Evolutionary conservation across 225 moss, liverwort and hornwort genomes (phyloP).

Genomic region (Asterella californica): DNA sequence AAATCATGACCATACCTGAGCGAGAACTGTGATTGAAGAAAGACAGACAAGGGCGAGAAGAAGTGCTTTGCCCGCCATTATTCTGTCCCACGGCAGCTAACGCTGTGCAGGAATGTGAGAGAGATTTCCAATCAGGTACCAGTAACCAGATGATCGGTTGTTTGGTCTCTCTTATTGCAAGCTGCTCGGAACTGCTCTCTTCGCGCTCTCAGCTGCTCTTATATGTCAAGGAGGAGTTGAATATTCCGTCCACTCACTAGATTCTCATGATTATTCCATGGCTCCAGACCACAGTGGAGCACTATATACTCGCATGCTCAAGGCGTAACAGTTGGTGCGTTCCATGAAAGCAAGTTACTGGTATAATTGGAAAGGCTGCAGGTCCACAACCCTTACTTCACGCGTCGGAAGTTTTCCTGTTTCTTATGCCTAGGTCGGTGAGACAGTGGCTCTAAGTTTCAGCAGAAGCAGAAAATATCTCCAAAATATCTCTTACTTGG

Average conservation of each 20-base stretch:
- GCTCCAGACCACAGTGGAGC: too few species aligned
- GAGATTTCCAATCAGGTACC: background rate
- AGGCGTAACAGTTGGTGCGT: background rate
- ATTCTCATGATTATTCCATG: too few species aligned
- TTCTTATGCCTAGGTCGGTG: background rate
- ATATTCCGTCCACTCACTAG: too few species aligned
- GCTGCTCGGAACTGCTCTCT: background rate
- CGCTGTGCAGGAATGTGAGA: background rate
- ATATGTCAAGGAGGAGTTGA: too few species aligned
- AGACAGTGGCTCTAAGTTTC: background rate
- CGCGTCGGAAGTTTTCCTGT: background rate
- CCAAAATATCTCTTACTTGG: too few species aligned
- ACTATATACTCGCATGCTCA: too few species aligned
- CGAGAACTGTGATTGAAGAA: constrained; percentile 10
- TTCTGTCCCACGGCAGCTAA: background rate
- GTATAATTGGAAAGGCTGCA: background rate
- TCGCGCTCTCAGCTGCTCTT: background rate
- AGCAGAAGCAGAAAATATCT: too few species aligned
- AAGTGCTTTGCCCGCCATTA: constrained; percentile 11
- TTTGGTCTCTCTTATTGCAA: constrained; percentile 9
- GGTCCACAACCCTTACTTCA: background rate
- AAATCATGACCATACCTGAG: constrained; percentile 1
- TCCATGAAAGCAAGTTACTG: background rate
- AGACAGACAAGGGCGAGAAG: constrained; percentile 16
- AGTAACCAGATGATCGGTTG: background rate